phyloP scores from a whole-genome alignment of 768 basidiomycete species.

The Leccinum olivaceopallidum region DNA sequence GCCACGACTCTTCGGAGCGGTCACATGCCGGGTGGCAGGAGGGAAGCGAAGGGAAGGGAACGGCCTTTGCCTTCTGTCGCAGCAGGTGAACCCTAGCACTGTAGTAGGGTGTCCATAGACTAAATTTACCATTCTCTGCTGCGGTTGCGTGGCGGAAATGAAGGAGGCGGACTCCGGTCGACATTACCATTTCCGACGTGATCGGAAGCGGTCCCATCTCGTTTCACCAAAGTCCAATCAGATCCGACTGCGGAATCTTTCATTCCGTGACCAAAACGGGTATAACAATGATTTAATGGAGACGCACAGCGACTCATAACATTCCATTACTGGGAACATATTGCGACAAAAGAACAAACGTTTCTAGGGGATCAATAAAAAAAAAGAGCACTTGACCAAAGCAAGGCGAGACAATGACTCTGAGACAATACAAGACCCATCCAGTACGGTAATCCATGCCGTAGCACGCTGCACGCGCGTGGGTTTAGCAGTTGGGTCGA shows the following conservation, averaged over 20 bases:
- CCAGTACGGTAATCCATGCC: constrained; percentile 28
- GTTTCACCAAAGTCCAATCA: neutral
- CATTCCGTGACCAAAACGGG: neutral
- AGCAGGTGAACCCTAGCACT: neutral
- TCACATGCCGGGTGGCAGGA: neutral
- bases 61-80: neutral
- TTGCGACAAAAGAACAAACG: constrained; percentile 7
- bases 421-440: constrained; percentile 24
- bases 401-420: constrained; percentile 28
- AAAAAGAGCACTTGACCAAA: constrained; percentile 35
- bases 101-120: constrained; percentile 2
- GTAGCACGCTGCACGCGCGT: constrained; percentile 29
- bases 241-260: neutral
- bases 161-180: neutral
- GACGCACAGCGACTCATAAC: constrained; percentile 2
- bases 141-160: constrained; percentile 20
- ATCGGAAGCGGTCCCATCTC: constrained; percentile 4
- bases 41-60: neutral
- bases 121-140: constrained; percentile 13
- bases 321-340: constrained; percentile 15
- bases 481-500: constrained; percentile 6
- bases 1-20: neutral
- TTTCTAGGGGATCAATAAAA: constrained; percentile 9
- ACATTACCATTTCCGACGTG: constrained; percentile 7
- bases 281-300: neutral